These are phyloP conservation scores for Teratosphaeria destructans DNA, from an alignment of 2,329 filamentous ascomycete genomes.

Conservation along the genomic window DNA sequence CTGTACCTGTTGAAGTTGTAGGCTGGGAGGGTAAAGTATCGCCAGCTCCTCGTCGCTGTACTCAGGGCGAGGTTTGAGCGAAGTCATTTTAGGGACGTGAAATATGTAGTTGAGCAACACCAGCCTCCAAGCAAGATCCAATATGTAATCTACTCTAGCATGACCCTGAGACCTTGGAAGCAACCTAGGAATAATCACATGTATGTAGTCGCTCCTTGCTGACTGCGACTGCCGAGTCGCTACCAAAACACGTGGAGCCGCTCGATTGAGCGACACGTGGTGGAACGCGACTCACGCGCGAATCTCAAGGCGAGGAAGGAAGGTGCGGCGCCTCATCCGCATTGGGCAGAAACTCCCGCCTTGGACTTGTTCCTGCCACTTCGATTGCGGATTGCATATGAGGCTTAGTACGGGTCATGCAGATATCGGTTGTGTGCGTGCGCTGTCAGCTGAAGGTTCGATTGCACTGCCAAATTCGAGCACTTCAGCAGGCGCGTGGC, in stretches of 20 bases:
- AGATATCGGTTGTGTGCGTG: not conserved
- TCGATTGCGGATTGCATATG: not conserved
- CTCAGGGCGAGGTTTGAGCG: conserved; percentile 59
- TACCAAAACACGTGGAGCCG: not conserved
- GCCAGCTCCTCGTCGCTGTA: conserved; percentile 75
- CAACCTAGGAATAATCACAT: no score
- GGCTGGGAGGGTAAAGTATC: conserved; percentile 65
- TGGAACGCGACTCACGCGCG: not conserved
- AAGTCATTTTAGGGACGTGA: conserved; percentile 52
- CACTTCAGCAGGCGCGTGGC: conserved; percentile 2
- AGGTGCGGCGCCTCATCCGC: not conserved
- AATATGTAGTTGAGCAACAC: not conserved
- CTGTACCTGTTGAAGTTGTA: conserved; percentile 84
- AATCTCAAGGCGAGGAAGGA: not conserved
- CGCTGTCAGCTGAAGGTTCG: conserved; percentile 1
- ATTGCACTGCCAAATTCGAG: not conserved
- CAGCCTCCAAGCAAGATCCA: not conserved
- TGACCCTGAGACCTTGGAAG: no score
- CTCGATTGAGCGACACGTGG: not conserved
- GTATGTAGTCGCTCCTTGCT: not conserved
- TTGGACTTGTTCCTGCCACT: not conserved
- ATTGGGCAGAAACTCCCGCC: not conserved
- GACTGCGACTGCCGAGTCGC: not conserved
- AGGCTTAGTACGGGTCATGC: not conserved
- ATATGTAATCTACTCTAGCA: not conserved